A percentile compares a stretch with the other conserved stretches of the same genome.
These are phyloP conservation scores for Colletotrichum nymphaeae DNA, from an alignment of 2,329 filamentous ascomycete species.

Conservation along the genomic window DNA sequence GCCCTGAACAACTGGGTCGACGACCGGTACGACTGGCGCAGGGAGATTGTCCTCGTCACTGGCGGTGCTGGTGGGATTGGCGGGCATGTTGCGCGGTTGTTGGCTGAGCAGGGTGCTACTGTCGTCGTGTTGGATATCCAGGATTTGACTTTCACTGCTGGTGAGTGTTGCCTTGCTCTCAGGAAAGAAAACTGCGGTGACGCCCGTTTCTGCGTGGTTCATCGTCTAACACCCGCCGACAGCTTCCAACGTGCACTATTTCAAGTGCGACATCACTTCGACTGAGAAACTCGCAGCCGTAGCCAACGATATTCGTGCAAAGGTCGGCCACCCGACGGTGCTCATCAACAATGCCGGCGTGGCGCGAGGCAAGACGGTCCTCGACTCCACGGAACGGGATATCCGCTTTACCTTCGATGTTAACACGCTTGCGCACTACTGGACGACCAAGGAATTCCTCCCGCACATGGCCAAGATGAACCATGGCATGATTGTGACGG, in stretches of 20 bases:
- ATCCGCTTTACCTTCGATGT: slow-evolving; percentile 77
- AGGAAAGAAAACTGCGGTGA: background rate
- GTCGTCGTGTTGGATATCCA: slow-evolving; percentile 80
- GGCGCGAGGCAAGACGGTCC: slow-evolving; percentile 69
- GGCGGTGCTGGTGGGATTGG: slow-evolving; percentile 83
- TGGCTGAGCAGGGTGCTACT: slow-evolving; percentile 74
- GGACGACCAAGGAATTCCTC: slow-evolving; percentile 74
- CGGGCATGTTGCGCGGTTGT: slow-evolving; percentile 69
- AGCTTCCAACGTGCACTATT: slow-evolving; percentile 71
- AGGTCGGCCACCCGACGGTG: slow-evolving; percentile 74
- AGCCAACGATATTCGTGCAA: slow-evolving; percentile 62
- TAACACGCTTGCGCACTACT: slow-evolving; percentile 76
- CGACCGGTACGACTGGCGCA: slow-evolving; percentile 72
- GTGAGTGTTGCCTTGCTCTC: slow-evolving; percentile 46
- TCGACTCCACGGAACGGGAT: slow-evolving; percentile 67
- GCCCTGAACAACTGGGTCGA: slow-evolving; percentile 60
- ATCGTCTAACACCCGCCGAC: slow-evolving; percentile 24
- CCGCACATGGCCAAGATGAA: slow-evolving; percentile 71
- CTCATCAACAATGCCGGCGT: slow-evolving; percentile 80
- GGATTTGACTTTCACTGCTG: slow-evolving; percentile 60
- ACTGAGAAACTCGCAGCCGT: slow-evolving; percentile 62
- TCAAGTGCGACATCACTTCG: slow-evolving; percentile 76
- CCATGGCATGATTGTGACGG: slow-evolving; percentile 80
- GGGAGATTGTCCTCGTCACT: slow-evolving; percentile 79
- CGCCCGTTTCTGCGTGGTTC: background rate